Evolutionary conservation across 805 yeast species (phyloP), one percentile per base, ranked within the genome.

Genomic region (Phaffomyces thermotolerans): DNA sequence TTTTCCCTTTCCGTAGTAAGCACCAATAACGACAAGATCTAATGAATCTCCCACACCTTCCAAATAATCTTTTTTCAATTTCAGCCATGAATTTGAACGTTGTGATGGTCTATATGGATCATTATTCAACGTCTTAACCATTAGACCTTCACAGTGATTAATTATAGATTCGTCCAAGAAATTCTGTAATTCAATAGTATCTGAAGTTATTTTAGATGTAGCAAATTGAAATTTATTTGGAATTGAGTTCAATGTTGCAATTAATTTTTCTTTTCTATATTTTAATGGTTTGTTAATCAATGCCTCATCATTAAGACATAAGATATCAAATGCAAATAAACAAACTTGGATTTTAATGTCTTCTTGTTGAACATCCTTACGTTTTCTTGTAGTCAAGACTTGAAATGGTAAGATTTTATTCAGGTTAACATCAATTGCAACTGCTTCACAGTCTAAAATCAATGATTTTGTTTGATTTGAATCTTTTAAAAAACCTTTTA

Each of bases 1-100:
- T 64, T 91, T 93, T 36, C 99, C 99, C 46, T 80, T 79, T 18
- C 99, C 99, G 52, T 78, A 78, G 60, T 88, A 93, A 0, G 95
- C 99, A 10, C 99, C 99, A 40, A 93, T 69, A 2, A 93, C 97
- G 14, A 88, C 95, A 44, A 93, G 67, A 61, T 93, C 99, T 24
- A 93, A 68, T 0, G 98, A 89, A 63, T 93, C 99, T 14, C 99
- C 99, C 4, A 90, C 87, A 20, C 99, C 99, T 15, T 85, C 86
- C 39, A 93, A 71, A 56, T 93, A 93, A 65, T 93, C 99, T 63
- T 93, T 93, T 64, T 93, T 93, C 59, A 93, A 69, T 59, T 93
- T 93, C 49, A 93, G 72, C 99, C 99, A 93, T 63, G 93, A 90
- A 45, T 96, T 72, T 2, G 96, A 86, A 59, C 99, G 75, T 62